Conservation (phyloP, 257 asterid genomes). For the Jacaranda copaia region DNA sequence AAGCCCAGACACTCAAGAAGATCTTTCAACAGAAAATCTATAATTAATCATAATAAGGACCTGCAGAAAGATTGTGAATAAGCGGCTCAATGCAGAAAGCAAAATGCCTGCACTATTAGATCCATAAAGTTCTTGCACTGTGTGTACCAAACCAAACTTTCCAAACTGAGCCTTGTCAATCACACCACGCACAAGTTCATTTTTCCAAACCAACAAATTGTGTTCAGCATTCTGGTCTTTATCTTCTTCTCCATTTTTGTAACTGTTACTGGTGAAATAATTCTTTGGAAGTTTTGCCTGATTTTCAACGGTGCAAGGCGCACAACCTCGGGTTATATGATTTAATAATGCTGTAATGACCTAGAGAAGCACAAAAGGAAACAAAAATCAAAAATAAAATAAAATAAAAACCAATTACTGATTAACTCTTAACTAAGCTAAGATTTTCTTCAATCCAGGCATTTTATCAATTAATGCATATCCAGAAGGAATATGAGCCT, state of each 20-base stretch:
- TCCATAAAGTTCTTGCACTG: constrained; percentile 97
- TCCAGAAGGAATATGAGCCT: constrained; percentile 19
- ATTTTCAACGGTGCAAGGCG: constrained; percentile 85
- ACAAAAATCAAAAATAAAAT: background rate
- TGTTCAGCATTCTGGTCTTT: constrained; percentile 81
- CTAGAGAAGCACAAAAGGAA: constrained; percentile 45
- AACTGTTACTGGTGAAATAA: constrained; percentile 56
- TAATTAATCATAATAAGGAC: constrained; percentile 47
- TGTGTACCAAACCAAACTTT: constrained; percentile 93
- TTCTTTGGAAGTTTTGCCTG: constrained; percentile 80
- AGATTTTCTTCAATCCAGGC: background rate
- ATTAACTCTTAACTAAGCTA: background rate
- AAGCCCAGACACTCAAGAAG: constrained; percentile 20
- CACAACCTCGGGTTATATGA: constrained; percentile 78
- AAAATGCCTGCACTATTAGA: constrained; percentile 85
- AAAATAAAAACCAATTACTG: too few relatives aligned
- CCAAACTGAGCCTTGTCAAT: constrained; percentile 99
- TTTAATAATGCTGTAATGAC: constrained; percentile 91
- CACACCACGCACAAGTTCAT: constrained; percentile 95
- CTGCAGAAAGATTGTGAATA: constrained; percentile 92
- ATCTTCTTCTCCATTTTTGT: constrained; percentile 56
- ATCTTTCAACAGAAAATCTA: constrained; percentile 8
- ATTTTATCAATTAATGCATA: constrained; percentile 14
- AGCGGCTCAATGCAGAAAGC: constrained; percentile 90
- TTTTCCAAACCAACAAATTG: constrained; percentile 82